Percentiles rank a stretch among this genome's conserved stretches.
Evolutionary conservation across 176 grass and related monocot species (phyloP).

Genomic region (Microstegium vimineum): DNA sequence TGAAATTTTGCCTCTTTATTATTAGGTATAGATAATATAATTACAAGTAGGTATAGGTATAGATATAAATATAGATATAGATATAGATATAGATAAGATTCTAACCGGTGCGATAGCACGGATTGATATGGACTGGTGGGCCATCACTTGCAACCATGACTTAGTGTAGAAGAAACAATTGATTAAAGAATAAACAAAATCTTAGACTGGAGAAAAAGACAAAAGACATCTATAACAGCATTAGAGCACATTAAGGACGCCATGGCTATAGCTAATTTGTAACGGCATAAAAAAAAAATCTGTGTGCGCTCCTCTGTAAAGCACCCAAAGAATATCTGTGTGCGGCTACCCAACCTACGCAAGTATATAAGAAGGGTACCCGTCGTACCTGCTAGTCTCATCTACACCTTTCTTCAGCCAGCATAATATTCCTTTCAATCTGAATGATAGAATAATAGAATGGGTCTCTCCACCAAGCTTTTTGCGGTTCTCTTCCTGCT

Average conservation of each 20-base stretch:
- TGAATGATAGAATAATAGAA: neutral
- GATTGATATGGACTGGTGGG: no score
- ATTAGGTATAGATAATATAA: no score
- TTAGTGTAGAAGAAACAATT: no score
- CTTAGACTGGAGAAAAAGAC: no score
- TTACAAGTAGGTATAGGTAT: no score
- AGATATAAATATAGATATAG: no score
- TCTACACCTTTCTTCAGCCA: neutral
- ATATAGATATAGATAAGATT: no score
- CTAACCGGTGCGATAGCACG: no score
- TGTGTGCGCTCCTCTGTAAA: neutral
- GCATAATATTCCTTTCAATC: neutral
- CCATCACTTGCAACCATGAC: no score
- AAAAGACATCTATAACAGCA: neutral
- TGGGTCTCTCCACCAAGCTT: conserved; percentile 1
- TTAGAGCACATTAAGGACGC: neutral
- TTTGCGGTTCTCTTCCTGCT: neutral
- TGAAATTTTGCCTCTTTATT: no score
- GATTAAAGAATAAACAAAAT: no score
- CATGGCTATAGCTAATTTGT: neutral
- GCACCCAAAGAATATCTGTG: neutral
- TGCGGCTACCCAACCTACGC: neutral
- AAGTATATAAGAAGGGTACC: neutral
- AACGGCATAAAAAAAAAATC: neutral
- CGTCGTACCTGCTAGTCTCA: no score